Conservation (phyloP, 257 asterid species). For the Jacaranda copaia region DNA sequence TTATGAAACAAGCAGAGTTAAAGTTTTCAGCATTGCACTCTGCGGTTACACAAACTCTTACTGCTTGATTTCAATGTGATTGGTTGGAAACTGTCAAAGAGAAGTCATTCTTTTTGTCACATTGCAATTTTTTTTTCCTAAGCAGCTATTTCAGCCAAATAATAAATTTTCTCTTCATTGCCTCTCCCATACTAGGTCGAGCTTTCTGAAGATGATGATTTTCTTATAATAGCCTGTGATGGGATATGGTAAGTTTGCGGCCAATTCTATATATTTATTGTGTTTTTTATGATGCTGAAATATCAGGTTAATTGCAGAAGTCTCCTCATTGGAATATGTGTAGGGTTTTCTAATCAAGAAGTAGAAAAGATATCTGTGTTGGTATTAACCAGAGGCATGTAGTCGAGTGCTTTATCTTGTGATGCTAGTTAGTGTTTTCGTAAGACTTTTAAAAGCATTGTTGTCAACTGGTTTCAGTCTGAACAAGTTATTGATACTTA, state of each 20-base stretch:
- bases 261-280: conserved; percentile 20
- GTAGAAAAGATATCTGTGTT: conserved; percentile 18
- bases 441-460: no score
- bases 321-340: background rate
- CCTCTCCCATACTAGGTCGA: conserved; percentile 61
- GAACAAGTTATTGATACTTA: conserved; percentile 6
- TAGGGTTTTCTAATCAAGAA: conserved; percentile 15
- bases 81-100: conserved; percentile 19
- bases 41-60: conserved; percentile 8
- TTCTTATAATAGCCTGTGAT: conserved; percentile 94
- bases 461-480: background rate
- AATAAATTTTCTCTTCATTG: conserved; percentile 33
- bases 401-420: conserved; percentile 14
- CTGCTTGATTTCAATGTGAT: conserved; percentile 2
- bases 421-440: background rate
- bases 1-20: background rate
- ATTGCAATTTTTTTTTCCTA: conserved; percentile 7
- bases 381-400: background rate
- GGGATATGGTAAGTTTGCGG: conserved; percentile 84
- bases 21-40: background rate
- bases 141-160: conserved; percentile 23
- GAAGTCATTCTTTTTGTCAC: background rate
- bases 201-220: conserved; percentile 81
- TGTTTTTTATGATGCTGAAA: conserved; percentile 27
- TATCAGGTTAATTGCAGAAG: background rate